Percentiles rank a stretch among this genome's conserved stretches.
phyloP scores from a whole-genome alignment of 805 yeast genomes.

The Spathaspora girioi region DNA sequence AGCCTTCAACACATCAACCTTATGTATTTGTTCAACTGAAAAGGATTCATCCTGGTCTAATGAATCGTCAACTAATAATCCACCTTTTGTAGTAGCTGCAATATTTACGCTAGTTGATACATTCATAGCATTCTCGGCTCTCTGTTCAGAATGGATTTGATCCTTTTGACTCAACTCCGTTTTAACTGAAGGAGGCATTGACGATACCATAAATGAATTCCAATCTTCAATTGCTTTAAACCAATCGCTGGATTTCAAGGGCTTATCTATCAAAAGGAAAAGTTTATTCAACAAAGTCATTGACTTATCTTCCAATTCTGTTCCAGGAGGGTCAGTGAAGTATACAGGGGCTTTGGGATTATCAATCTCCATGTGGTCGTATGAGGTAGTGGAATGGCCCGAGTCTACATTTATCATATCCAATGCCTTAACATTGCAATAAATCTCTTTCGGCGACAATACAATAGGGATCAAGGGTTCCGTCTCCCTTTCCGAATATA shows the following conservation, averaged over 20 bases:
- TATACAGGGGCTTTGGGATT: neutral
- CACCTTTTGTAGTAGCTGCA: conserved; percentile 2
- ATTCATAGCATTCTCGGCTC: conserved; percentile 14
- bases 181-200: conserved; percentile 26
- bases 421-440: conserved; percentile 20
- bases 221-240: conserved; percentile 7
- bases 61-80: conserved; percentile 4
- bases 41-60: conserved; percentile 3
- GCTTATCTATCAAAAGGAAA: conserved; percentile 5
- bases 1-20: conserved; percentile 2
- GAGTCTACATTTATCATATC: conserved; percentile 11
- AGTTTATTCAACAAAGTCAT: conserved; percentile 2
- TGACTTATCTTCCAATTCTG: neutral
- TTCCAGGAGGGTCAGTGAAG: conserved; percentile 1
- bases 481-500: conserved; percentile 1
- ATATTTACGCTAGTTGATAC: neutral
- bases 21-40: conserved; percentile 1
- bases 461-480: neutral
- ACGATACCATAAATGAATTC: conserved; percentile 7
- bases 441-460: conserved; percentile 11
- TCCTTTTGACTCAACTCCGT: conserved; percentile 31
- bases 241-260: conserved; percentile 4
- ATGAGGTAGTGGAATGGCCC: neutral
- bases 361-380: conserved; percentile 15
- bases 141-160: conserved; percentile 30